phyloP scores from a whole-genome alignment of 75 land plant species.

The Isoetes taiwanensis region DNA sequence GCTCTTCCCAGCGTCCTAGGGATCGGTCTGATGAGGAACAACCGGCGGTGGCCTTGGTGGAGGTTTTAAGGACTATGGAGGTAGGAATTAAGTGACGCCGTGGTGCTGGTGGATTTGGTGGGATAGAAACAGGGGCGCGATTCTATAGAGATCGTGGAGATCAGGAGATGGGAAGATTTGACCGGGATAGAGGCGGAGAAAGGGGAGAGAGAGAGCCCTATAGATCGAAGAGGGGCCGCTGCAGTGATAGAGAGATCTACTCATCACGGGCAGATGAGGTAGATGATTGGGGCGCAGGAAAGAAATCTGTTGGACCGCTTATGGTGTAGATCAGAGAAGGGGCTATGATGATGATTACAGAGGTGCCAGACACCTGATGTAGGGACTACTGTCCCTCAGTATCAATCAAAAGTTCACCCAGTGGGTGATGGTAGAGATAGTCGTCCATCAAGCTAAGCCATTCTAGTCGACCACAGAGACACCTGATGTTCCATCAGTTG shows the following conservation, averaged over 20 bases:
- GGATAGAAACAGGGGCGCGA: too few species aligned
- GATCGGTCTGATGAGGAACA: not conserved
- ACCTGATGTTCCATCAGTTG: not conserved
- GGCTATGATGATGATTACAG: too few species aligned
- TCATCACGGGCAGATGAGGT: conserved; percentile 32
- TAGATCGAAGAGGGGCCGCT: too few species aligned
- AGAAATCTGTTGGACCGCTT: too few species aligned
- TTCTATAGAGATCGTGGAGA: not conserved
- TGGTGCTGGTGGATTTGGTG: too few species aligned
- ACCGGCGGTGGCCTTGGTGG: not conserved
- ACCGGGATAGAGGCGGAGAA: not conserved
- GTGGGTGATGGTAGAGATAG: conserved; percentile 8
- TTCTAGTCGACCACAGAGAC: conserved; percentile 9
- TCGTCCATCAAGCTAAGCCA: conserved; percentile 12
- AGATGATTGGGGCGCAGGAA: conserved; percentile 56
- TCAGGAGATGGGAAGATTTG: not conserved
- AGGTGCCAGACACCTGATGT: conserved; percentile 20
- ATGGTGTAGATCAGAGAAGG: conserved; percentile 23
- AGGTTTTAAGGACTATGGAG: not conserved
- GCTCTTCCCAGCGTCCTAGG: not conserved
- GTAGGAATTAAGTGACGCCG: not conserved
- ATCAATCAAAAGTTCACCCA: too few species aligned
- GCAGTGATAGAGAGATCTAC: too few species aligned
- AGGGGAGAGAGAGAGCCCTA: conserved; percentile 5
- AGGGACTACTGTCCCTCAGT: too few species aligned